Base-by-base conservation (phyloP, 2,329 filamentous ascomycete genomes). In the Botrytis fabae region DNA sequence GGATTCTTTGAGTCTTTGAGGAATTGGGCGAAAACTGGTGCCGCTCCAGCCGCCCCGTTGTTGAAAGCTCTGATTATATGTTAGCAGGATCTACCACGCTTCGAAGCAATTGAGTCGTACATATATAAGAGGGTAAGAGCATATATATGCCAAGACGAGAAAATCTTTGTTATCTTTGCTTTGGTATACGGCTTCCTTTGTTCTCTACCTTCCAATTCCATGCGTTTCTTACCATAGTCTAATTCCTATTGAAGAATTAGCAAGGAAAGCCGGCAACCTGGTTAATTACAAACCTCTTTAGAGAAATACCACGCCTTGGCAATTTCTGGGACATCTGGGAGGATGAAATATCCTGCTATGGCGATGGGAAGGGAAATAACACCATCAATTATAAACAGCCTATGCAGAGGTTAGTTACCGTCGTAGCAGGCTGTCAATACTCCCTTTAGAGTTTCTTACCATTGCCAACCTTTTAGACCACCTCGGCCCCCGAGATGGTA, bases 311-410 rank as follows among this genome's bases (percentile, higher is more conserved):
- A 72, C 9, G 70, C 70, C 40, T 60, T 72, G 9, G 70, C 63
- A 32, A 72, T 83, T 48, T 78, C 77, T 7, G 83, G 83, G 0
- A 82, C 81, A 71, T 84, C 81, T 5, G 80, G 80, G 40, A 78
- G 78, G 38, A 78, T 74, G 5, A 77, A 63, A 51, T 73, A 78
- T 20, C 78, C 76, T 9, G 76, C 70, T 1, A 81, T 38, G 12
- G 80, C 80, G 28, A 81, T 77, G 12, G 80, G 80, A 14, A 81
- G 59, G 0, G 78, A 81, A 20, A 81, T 81, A 14, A 79, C 75
- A 8, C 79, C 79, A 44, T 81, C 80, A 63, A 87, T 83, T 70
- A 83, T 80, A 69, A 86, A 86, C 7, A 85, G 80, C 70, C 70
- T 72, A 38, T 46, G 22, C 51, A 82, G 7, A 14, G 20, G 57